phyloP scores from a whole-genome alignment of 805 yeast genomes.

The Spathaspora hagerdaliae region DNA sequence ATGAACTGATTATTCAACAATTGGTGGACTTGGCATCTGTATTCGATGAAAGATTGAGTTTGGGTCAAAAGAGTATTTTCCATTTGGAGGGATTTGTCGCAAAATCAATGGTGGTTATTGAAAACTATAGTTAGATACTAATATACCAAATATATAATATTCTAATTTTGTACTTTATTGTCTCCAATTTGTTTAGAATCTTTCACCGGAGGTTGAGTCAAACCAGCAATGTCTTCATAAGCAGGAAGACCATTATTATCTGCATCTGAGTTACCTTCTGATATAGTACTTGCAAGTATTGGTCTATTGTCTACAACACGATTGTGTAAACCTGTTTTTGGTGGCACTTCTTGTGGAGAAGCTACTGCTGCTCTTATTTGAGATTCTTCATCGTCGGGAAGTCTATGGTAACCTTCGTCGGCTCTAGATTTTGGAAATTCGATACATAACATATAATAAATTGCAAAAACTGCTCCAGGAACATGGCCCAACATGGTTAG shows the following conservation, averaged over 20 bases:
- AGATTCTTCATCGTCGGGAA: conserved; percentile 19
- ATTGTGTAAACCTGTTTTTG: neutral
- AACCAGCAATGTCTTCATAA: conserved; percentile 19
- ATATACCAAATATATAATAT: conserved; percentile 1
- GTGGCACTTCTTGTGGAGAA: neutral
- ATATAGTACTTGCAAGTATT: neutral
- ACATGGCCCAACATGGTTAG: conserved; percentile 30
- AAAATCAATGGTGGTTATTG: conserved; percentile 74
- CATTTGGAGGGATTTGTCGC: conserved; percentile 95
- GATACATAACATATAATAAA: conserved; percentile 22
- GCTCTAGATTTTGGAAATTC: conserved; percentile 11
- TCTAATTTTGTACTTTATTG: conserved; percentile 28
- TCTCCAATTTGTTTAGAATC: conserved; percentile 17
- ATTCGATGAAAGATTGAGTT: conserved; percentile 80
- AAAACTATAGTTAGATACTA: conserved; percentile 19
- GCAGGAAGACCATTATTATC: conserved; percentile 1
- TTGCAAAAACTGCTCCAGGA: conserved; percentile 30
- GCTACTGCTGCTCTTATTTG: neutral
- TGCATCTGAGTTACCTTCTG: neutral
- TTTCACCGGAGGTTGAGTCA: neutral
- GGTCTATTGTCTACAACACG: neutral
- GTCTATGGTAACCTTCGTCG: conserved; percentile 16
- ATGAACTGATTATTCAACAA: conserved; percentile 29
- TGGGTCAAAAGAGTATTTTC: conserved; percentile 86
- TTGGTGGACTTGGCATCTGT: conserved; percentile 59